Evolutionary conservation across 139 green algal genomes (phyloP), one percentile per base, ranked within the genome.

Genomic region (Nannochloris sp.): DNA sequence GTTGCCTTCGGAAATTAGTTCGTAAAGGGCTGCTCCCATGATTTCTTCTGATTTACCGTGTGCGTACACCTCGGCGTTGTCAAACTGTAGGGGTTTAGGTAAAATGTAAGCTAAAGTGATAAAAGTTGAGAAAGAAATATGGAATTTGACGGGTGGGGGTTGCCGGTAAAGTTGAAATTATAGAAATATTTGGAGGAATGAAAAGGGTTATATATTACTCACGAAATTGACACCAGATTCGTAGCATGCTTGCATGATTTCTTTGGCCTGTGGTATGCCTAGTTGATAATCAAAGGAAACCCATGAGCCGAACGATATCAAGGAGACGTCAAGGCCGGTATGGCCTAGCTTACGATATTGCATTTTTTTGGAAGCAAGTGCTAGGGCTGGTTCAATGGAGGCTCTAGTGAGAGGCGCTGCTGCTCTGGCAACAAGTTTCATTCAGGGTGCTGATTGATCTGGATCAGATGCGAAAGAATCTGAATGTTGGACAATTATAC

Each of bases 31-130:
- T 69, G 86, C 83, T 0, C 89, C 89, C 83, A 96, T 91, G 36
- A 96, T 79, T 19, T 73, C 51, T 65, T 96, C 89, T 2, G 87
- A 79, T 44, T 90, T 55, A 2, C 72, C 89, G 13, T 71, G 57
- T 4, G 80, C 83, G 54, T 96, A 96, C 2, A 87, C 81, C 68
- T 96, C 89, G 3, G 89, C 89, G 56, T 89, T 93, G 78, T 95
- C 83, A 70, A 89, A 91, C 3, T 15, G 44, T 24, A 6, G 1
- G 33, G 2, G n/a, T n/a, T 51, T 19, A 51, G 42, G 19, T 51
- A 51, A 51, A 27, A 51, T 51, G 19, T 19, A 51, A 19, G 19
- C 19, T 51, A 51, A 51, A 51, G 59, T 35, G 10, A 14, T 58
- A 14, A n/a, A 59, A 39, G 19, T 31, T 7, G 10, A 25, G 14